A percentile compares a stretch with the other conserved stretches of the same genome.
Conservation (phyloP, 192 early-diverging fungal genomes). For the Podila verticillata region DNA sequence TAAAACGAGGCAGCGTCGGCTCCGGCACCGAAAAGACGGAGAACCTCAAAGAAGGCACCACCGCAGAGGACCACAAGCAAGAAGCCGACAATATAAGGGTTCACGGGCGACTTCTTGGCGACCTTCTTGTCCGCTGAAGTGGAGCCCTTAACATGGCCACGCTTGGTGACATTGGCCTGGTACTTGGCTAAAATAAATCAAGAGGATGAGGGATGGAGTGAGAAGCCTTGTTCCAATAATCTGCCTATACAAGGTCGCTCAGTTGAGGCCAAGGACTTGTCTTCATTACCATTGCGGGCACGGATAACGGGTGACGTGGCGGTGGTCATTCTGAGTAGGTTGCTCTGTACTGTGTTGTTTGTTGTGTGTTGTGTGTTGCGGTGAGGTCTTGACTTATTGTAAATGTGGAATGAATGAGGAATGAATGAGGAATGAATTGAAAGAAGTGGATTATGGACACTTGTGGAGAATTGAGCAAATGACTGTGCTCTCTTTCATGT, state of each 20-base stretch:
- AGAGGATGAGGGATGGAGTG: neutral
- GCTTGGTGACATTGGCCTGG: conserved; percentile 47
- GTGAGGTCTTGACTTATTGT: neutral
- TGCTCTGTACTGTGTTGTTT: neutral
- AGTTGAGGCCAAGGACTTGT: neutral
- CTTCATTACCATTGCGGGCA: conserved; percentile 35
- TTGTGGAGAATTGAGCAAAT: too few relatives aligned
- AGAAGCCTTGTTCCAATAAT: neutral
- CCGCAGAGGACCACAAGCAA: conserved; percentile 25
- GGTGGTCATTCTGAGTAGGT: conserved; percentile 13
- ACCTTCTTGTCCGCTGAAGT: conserved; percentile 8
- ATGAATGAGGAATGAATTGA: neutral
- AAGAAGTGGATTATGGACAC: neutral
- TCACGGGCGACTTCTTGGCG: conserved; percentile 12
- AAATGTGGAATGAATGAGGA: neutral
- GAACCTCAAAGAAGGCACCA: conserved; percentile 38
- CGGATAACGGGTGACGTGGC: conserved; percentile 32
- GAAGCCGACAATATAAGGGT: conserved; percentile 24
- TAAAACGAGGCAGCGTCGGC: conserved; percentile 4
- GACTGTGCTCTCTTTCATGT: too few relatives aligned
- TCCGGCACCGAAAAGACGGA: conserved; percentile 26
- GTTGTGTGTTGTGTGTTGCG: neutral
- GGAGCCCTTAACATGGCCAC: conserved; percentile 17
- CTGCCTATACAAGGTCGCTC: neutral
- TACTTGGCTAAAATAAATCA: conserved; percentile 24